Evolutionary conservation across 176 grass and related monocot genomes (phyloP).

Genomic region (Coix lacrymajobi): DNA sequence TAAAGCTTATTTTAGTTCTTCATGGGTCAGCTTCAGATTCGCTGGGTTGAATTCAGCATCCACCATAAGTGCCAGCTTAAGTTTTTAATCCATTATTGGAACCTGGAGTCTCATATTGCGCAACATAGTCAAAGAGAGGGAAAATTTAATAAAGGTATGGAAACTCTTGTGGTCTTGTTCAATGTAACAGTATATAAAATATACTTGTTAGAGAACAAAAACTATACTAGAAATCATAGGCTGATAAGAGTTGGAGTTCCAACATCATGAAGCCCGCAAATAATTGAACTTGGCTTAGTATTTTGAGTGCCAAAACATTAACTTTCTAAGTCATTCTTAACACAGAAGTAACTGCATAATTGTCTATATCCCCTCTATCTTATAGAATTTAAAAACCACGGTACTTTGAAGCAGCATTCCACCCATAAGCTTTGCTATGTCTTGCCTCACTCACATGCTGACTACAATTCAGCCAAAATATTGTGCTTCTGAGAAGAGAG

Average conservation of each 20-base stretch:
- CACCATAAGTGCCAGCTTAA: background rate
- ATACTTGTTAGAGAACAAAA: background rate
- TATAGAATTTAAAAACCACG: background rate
- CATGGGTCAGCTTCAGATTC: slow-evolving; percentile 14
- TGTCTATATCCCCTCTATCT: background rate
- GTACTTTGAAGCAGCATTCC: background rate
- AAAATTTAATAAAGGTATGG: background rate
- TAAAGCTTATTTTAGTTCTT: slow-evolving; percentile 1
- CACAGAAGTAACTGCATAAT: background rate
- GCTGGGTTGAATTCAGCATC: slow-evolving; percentile 9
- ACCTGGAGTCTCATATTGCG: slow-evolving; percentile 1
- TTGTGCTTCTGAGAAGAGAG: background rate
- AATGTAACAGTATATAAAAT: background rate
- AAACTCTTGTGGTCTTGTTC: background rate
- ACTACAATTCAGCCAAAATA: background rate
- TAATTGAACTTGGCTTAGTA: background rate
- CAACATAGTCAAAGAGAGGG: slow-evolving; percentile 12
- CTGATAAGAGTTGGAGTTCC: background rate
- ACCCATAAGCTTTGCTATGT: background rate
- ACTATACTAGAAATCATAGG: background rate
- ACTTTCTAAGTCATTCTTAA: background rate
- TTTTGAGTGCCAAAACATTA: background rate
- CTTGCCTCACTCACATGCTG: background rate
- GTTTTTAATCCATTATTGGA: slow-evolving; percentile 15
- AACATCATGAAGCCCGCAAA: background rate